phyloP scores from a whole-genome alignment of 306 rosid genomes.

The Senna siamea region DNA sequence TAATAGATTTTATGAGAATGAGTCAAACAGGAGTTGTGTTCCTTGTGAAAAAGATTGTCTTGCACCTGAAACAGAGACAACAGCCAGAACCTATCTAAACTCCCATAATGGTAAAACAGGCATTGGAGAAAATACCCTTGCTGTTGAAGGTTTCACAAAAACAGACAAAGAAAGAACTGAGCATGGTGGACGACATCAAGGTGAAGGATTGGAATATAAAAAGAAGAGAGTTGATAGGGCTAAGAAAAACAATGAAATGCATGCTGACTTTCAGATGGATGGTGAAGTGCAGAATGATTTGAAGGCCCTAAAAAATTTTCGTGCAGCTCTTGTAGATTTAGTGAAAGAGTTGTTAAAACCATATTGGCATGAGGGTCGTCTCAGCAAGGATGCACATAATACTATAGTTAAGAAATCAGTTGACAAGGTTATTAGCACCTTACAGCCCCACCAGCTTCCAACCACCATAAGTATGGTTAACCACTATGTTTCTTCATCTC shows the following conservation, averaged over 20 bases:
- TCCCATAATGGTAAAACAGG: conserved; percentile 51
- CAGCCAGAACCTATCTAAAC: conserved; percentile 57
- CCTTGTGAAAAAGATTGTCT: conserved; percentile 53
- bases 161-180: conserved; percentile 35
- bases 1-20: conserved; percentile 55
- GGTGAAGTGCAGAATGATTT: conserved; percentile 58
- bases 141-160: conserved; percentile 43
- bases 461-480: conserved; percentile 56
- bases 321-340: conserved; percentile 73
- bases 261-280: conserved; percentile 52
- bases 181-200: conserved; percentile 48
- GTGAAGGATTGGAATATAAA: conserved; percentile 53
- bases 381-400: conserved; percentile 83
- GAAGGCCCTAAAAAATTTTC: conserved; percentile 59
- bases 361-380: conserved; percentile 82
- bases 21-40: conserved; percentile 45
- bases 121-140: conserved; percentile 44
- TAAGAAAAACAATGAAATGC: conserved; percentile 50
- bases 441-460: conserved; percentile 78
- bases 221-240: conserved; percentile 54
- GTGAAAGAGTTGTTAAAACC: conserved; percentile 93
- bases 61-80: conserved; percentile 62
- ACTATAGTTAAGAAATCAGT: conserved; percentile 78
- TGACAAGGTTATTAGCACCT: conserved; percentile 79
- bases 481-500: conserved; percentile 70